Evolutionary conservation across 495 filamentous ascomycete species (phyloP).

Genomic region (Corynascus novoguineensis): DNA sequence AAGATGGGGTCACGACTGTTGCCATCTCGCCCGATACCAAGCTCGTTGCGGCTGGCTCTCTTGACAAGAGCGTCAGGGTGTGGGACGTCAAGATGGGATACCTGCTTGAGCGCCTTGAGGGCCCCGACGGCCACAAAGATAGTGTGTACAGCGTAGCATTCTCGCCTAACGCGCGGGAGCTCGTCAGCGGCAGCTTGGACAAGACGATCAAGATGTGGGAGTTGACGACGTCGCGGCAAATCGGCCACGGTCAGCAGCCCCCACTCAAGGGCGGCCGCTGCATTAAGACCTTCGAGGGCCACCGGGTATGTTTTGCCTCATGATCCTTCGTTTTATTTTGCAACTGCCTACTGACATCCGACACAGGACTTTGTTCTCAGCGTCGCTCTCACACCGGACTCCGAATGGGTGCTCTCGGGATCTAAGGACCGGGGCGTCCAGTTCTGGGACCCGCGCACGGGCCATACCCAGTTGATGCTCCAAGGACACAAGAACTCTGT

Average conservation of each 20-base stretch:
- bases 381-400: slow-evolving; percentile 81
- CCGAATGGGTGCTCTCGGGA: slow-evolving; percentile 84
- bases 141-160: slow-evolving; percentile 92
- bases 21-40: slow-evolving; percentile 86
- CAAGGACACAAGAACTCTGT: slow-evolving; percentile 93
- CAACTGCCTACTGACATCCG: slow-evolving; percentile 7
- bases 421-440: slow-evolving; percentile 88
- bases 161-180: slow-evolving; percentile 77
- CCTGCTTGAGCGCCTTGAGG: slow-evolving; percentile 77
- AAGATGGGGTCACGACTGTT: slow-evolving; percentile 87
- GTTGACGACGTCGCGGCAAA: slow-evolving; percentile 61
- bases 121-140: slow-evolving; percentile 81
- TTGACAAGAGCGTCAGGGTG: slow-evolving; percentile 86
- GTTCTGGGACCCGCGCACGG: slow-evolving; percentile 87
- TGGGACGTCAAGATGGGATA: slow-evolving; percentile 82
- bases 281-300: slow-evolving; percentile 83
- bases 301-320: slow-evolving; percentile 58
- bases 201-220: slow-evolving; percentile 98
- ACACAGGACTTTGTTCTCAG: slow-evolving; percentile 82
- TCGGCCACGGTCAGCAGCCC: slow-evolving; percentile 39
- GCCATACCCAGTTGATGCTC: slow-evolving; percentile 84
- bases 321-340: not conserved
- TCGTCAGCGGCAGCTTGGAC: slow-evolving; percentile 84
- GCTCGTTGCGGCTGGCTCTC: slow-evolving; percentile 78
- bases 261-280: slow-evolving; percentile 72